phyloP scores from a whole-genome alignment of 345 rosid genomes.

The Raphanus sativus region DNA sequence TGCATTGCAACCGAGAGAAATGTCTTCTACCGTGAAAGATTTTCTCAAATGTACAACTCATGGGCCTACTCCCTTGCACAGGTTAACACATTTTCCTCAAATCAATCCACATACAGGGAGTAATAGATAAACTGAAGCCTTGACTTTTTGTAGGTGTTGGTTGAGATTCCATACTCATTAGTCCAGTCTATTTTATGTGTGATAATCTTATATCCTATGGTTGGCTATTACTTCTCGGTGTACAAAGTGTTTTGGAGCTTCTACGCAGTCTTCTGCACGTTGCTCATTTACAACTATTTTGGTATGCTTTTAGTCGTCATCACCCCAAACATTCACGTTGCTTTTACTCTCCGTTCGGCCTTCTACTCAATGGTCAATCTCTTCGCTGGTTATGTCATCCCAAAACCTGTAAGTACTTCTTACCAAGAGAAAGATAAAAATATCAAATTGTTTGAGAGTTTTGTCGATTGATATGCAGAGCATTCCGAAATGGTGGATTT shows the following conservation, averaged over 20 bases:
- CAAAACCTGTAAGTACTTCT: constrained; percentile 41
- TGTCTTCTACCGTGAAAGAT: constrained; percentile 45
- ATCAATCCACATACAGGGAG: neutral
- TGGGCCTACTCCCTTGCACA: constrained; percentile 53
- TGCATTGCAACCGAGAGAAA: constrained; percentile 38
- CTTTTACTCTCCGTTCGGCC: constrained; percentile 36
- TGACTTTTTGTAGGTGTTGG: constrained; percentile 40
- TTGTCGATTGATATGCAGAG: constrained; percentile 15
- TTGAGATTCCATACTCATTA: constrained; percentile 51
- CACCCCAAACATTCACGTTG: constrained; percentile 39
- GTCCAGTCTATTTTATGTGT: constrained; percentile 36
- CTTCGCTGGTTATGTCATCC: constrained; percentile 53
- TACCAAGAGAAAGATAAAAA: neutral
- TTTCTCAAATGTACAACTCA: constrained; percentile 49
- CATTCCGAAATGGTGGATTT: constrained; percentile 37
- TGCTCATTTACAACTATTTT: constrained; percentile 44
- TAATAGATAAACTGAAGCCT: neutral
- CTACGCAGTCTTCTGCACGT: constrained; percentile 45
- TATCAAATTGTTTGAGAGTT: neutral
- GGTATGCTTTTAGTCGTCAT: constrained; percentile 47
- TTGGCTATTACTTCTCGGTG: constrained; percentile 41
- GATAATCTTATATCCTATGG: constrained; percentile 41
- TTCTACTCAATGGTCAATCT: constrained; percentile 46
- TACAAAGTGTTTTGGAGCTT: constrained; percentile 48
- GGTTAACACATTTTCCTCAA: constrained; percentile 28